These are phyloP conservation scores for Tulasnella calospora DNA, from an alignment of 768 basidiomycete genomes.

Conservation along the genomic window DNA sequence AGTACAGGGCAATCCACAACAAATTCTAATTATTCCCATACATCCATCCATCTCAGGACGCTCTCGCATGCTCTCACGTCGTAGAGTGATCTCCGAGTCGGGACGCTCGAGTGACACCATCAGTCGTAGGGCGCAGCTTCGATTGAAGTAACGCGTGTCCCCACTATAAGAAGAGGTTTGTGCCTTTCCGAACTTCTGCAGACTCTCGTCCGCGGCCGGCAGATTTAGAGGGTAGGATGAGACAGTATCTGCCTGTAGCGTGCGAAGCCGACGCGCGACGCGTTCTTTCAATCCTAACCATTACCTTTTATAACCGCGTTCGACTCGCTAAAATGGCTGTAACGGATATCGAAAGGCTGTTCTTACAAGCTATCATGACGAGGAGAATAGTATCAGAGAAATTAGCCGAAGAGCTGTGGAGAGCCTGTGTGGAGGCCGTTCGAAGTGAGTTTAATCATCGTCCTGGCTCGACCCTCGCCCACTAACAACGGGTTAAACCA, in stretches of 20 bases:
- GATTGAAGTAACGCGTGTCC: no score
- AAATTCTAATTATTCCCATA: no score
- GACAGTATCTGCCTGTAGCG: neutral
- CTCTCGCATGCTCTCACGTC: no score
- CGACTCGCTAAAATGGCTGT: neutral
- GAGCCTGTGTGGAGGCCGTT: constrained; percentile 61
- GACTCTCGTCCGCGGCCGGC: no score
- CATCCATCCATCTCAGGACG: no score
- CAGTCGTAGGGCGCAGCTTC: no score
- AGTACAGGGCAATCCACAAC: no score
- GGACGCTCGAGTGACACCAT: no score
- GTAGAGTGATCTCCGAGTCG: no score
- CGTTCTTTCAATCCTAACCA: neutral
- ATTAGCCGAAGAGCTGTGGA: constrained; percentile 62
- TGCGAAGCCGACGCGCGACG: neutral
- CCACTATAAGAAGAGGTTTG: no score
- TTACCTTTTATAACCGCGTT: neutral
- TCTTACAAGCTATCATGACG: constrained; percentile 72
- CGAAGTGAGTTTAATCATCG: constrained; percentile 45
- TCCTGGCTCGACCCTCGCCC: neutral
- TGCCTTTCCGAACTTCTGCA: no score
- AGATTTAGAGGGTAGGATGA: no score
- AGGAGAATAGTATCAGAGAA: constrained; percentile 60
- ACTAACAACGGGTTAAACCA: neutral
- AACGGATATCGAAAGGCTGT: constrained; percentile 44